Base-by-base conservation (phyloP, 768 basidiomycete species). In the Leccinellum rugosiceps region DNA sequence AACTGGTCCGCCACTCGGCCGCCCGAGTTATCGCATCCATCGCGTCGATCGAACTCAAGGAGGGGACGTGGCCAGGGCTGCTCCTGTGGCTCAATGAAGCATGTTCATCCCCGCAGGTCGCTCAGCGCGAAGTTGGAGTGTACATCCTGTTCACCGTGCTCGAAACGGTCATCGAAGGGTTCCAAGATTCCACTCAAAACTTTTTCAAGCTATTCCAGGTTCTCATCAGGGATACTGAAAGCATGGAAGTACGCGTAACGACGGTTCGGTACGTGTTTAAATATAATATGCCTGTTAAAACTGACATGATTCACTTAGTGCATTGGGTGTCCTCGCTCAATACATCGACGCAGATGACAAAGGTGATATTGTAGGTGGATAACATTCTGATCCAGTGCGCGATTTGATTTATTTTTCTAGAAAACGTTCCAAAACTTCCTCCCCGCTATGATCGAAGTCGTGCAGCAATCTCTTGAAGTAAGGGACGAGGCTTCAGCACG, bases 11-110 rank as follows among this genome's bases (percentile, higher is more conserved):
- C 56, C 92, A 98, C 72, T 90, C 95, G 10, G 84, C 89, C 48
- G 91, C 96, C 23, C 92, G 97, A 48, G 90, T 96, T 56, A 84
- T 98, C 60, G 92, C 96, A 44, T 88, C 93, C 57, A 90, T 98
- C 74, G 96, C 95, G 19, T 82, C 85, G 54, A 83, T 94, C 68
- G 97, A 99, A 71, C 80, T 98, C 58, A 83, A 87, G 15, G 70
- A 80, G 53, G 84, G 85, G 63, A 80, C 83, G 61, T 98, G 97
- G 97, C 81, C 88, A 2, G 80, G 86, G 56, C 88, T 99, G 47
- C 81, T 98, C 28, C 91, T 92, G 4, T 94, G 90, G 80, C 82
- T 99, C 34, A 82, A 90, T 65, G 80, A 86, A 61, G 86, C 91
- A 9, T 89, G 90, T 59, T 79, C 78, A 41, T 89, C 94, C 8